These are phyloP conservation scores for Dendrostoma leiphaemia DNA, from an alignment of 2,329 filamentous ascomycete species.

Conservation along the genomic window DNA sequence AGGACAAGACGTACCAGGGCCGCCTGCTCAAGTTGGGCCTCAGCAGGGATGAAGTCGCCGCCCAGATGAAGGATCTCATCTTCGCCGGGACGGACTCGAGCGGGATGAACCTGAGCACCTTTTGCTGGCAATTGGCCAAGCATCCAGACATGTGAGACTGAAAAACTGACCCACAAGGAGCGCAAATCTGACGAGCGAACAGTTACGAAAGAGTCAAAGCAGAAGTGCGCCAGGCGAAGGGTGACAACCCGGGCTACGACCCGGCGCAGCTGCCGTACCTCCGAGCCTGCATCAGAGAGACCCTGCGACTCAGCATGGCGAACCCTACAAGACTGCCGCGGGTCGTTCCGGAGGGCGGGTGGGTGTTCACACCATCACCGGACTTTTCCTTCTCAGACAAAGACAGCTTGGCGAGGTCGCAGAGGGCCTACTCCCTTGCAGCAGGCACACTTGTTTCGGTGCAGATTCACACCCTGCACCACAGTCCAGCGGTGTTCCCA, in stretches of 20 bases:
- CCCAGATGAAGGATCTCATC: constrained; percentile 52
- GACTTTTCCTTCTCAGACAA: constrained; percentile 3
- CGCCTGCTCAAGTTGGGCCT: constrained; percentile 44
- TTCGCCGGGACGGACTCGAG: constrained; percentile 55
- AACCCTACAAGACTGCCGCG: constrained; percentile 19
- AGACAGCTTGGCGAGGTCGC: background rate
- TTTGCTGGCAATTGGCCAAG: constrained; percentile 43
- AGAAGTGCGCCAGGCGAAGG: constrained; percentile 1
- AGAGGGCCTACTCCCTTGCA: background rate
- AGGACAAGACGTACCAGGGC: constrained; percentile 44
- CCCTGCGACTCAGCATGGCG: constrained; percentile 20
- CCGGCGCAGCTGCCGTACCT: constrained; percentile 20
- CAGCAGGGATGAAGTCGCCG: constrained; percentile 39
- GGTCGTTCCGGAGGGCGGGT: constrained; percentile 6
- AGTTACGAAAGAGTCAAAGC: constrained; percentile 3
- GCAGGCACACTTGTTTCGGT: constrained; percentile 4
- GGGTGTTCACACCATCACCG: background rate
- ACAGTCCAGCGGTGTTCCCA: constrained; percentile 22
- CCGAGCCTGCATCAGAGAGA: constrained; percentile 19
- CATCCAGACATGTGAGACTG: constrained; percentile 35
- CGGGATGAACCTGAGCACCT: constrained; percentile 47
- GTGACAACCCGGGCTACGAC: background rate
- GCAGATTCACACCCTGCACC: constrained; percentile 18
- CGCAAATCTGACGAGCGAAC: constrained; percentile 9
- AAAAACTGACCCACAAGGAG: background rate